phyloP scores from a whole-genome alignment of 2,329 filamentous ascomycete genomes.

The Ascochyta rabiei region DNA sequence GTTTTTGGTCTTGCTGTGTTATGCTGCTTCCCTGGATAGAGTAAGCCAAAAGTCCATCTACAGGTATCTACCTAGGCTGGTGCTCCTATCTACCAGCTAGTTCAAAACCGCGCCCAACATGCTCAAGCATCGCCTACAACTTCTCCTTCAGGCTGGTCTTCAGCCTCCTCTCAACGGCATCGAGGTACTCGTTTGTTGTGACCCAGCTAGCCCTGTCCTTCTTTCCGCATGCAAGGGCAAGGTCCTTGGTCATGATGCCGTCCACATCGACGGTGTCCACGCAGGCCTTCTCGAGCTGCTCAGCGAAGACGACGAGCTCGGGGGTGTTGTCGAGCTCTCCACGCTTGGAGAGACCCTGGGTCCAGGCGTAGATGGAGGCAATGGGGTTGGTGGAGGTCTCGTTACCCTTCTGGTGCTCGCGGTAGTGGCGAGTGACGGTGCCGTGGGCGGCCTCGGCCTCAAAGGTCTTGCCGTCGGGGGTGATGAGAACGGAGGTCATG shows the following conservation, averaged over 20 bases:
- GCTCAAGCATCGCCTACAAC: conserved; percentile 57
- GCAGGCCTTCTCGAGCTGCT: conserved; percentile 90
- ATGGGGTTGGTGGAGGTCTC: conserved; percentile 99
- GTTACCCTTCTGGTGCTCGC: conserved; percentile 96
- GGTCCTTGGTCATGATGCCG: conserved; percentile 98
- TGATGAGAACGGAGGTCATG: conserved; percentile 98
- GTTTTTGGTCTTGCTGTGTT: conserved; percentile 17
- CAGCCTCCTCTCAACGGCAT: conserved; percentile 88
- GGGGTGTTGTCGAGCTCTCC: conserved; percentile 93
- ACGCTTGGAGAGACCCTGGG: conserved; percentile 88
- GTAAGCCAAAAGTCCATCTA: conserved; percentile 24
- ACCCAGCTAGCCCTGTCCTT: conserved; percentile 84
- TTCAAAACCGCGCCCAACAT: conserved; percentile 12
- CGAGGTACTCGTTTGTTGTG: conserved; percentile 86
- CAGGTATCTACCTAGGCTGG: conserved; percentile 20
- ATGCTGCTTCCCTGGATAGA: conserved; percentile 16
- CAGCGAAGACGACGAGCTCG: conserved; percentile 87
- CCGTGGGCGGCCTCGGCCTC: conserved; percentile 98
- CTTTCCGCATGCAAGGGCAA: conserved; percentile 93
- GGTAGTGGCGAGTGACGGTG: conserved; percentile 97
- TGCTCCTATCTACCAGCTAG: conserved; percentile 23
- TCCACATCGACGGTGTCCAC: conserved; percentile 92
- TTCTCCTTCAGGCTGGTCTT: conserved; percentile 80
- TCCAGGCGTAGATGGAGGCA: conserved; percentile 99
- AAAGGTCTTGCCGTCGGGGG: conserved; percentile 94